Conservation (phyloP, 257 asterid genomes). For the Rehmannia glutinosa region DNA sequence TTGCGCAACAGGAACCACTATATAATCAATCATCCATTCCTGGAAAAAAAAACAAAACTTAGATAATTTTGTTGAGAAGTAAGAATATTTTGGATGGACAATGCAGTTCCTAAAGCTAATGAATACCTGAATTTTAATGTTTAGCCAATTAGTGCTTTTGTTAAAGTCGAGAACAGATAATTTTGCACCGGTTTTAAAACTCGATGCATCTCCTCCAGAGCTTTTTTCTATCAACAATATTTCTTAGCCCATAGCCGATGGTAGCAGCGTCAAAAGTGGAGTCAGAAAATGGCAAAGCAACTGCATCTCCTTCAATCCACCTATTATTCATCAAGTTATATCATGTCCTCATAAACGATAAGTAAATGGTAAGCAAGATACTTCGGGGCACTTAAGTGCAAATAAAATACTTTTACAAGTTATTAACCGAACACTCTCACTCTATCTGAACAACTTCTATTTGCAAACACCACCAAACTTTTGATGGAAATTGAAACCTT, state of each 20-base stretch:
- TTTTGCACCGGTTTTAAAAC: constrained; percentile 50
- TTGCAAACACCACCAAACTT: too few relatives aligned
- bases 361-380: background rate
- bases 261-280: constrained; percentile 55
- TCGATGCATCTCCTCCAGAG: constrained; percentile 47
- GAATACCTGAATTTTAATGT: constrained; percentile 41
- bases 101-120: background rate
- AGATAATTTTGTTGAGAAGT: too few relatives aligned
- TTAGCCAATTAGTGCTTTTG: constrained; percentile 30
- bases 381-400: background rate
- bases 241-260: constrained; percentile 55
- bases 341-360: background rate
- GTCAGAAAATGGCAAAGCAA: constrained; percentile 47
- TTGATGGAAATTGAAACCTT: too few relatives aligned
- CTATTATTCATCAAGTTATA: constrained; percentile 20
- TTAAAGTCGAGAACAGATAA: constrained; percentile 57
- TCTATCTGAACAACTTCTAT: too few relatives aligned
- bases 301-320: constrained; percentile 66
- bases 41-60: background rate
- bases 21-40: constrained; percentile 56
- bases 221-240: constrained; percentile 44
- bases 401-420: too few relatives aligned
- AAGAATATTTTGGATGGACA: too few relatives aligned
- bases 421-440: too few relatives aligned
- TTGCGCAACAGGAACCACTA: constrained; percentile 54